Evolutionary conservation across 371 early-diverging fungal genomes (phyloP).

Genomic region (Lichtheimia ornata): DNA sequence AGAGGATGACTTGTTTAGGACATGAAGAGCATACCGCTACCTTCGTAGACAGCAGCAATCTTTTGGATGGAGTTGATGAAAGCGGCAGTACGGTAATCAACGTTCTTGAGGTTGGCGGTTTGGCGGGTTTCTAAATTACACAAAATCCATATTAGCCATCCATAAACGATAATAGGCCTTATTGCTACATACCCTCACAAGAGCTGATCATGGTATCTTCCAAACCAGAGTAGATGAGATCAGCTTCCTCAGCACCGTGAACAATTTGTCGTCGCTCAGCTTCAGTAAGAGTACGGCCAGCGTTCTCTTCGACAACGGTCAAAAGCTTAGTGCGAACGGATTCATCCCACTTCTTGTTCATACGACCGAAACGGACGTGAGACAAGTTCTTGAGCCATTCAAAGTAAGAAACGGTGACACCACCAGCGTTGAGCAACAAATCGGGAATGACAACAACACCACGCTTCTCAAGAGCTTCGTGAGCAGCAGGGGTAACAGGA

Average conservation of each 20-base stretch:
- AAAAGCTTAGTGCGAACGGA: constrained; percentile 76
- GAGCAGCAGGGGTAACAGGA: constrained; percentile 81
- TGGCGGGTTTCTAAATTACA: constrained; percentile 42
- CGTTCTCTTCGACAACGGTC: constrained; percentile 78
- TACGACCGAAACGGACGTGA: constrained; percentile 89
- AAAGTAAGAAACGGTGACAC: constrained; percentile 87
- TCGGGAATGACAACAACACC: constrained; percentile 82
- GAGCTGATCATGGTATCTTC: constrained; percentile 84
- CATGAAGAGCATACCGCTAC: constrained; percentile 82
- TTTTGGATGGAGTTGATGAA: constrained; percentile 86
- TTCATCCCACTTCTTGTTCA: constrained; percentile 93
- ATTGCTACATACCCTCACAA: constrained; percentile 61
- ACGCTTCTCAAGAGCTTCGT: constrained; percentile 66
- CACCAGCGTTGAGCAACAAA: constrained; percentile 84
- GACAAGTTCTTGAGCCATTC: constrained; percentile 86
- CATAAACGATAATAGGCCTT: background rate
- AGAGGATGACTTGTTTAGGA: constrained; percentile 20
- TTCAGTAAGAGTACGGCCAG: constrained; percentile 65
- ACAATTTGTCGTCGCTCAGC: constrained; percentile 79
- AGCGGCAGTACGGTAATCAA: constrained; percentile 87
- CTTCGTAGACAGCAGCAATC: constrained; percentile 79
- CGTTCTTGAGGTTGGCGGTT: constrained; percentile 61
- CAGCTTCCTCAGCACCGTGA: constrained; percentile 90
- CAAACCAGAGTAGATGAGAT: constrained; percentile 87
- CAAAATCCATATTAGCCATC: constrained; percentile 3